Base-by-base conservation (phyloP, 1,284 basidiomycete species). In the Austropuccinia psidii region DNA sequence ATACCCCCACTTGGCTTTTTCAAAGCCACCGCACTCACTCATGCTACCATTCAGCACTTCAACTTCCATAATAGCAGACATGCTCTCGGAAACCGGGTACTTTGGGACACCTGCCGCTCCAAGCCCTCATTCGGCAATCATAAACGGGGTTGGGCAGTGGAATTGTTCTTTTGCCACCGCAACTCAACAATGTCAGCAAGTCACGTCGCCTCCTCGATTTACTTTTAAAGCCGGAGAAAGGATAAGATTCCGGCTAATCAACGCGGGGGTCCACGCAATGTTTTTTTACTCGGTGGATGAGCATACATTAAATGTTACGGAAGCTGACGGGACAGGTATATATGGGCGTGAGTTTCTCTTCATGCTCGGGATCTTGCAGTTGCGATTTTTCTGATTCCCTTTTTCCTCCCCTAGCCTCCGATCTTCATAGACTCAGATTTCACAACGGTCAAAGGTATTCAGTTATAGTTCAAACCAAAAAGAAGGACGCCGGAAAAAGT, bases 201-300 rank as follows among this genome's bases (percentile, higher is more conserved):
- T 52, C 7, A 27, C 33, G 27, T 49, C 57, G 1, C 58, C 58
- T 17, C 69, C 69, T 2, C 58, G 62, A 52, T 73, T 73, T n/a
- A 62, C 33, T 11, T n/a, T 73, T 27, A 61, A 9, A 15, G 69
- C 69, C 33, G 69, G 69, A 31, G 24, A 61, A 13, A 73, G 31
- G 39, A 64, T 73, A 27, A 83, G 86, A 8, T 83, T 87, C 77
- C 83, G 86, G 4, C 77, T 87, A 39, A 82, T 87, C 74, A 84
- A 85, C 62, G 79, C 84, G 0, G 85, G 85, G 31, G 78, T 76
- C 49, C 78, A 79, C 68, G 78, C 77, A 24, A 74, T 77, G 69
- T 73, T 78, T 49, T 66, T 74, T 21, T 77, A 80, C 70, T 72
- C 75, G 15, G 77, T 78, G 13, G 78, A 78, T 39, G 74, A 70